Base-by-base conservation (phyloP, 192 early-diverging fungal species). In the Lobosporangium transversale region DNA sequence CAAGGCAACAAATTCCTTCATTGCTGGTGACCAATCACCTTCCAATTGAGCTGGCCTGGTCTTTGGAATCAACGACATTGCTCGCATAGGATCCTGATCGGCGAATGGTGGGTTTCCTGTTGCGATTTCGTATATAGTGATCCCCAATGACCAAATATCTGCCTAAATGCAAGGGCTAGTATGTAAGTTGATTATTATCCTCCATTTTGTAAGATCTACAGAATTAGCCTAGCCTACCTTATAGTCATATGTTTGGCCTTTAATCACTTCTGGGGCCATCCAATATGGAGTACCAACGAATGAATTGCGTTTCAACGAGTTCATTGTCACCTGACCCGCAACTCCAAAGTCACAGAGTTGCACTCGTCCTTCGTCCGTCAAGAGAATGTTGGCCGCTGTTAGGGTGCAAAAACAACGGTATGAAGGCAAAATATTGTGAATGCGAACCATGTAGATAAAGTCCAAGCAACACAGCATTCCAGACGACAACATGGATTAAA, bases 131-230 rank as follows among this genome's bases (percentile, higher is more conserved):
- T 97, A 97, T 26, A 97, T 92, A 5, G 98, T 98, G 70, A 99
- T 98, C 6, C 98, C 98, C 29, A 99, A 85, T 0, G 96, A 98
- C 98, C 98, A 99, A 35, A 99, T 96, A 78, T 99, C 98, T n/a
- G 94, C 94, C 90, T 95, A 76, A 12, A 47, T 3, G 23, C 27
- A 60, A n/a, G 57, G 37, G 31, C 42, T 17, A 27, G 63, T 36
- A 43, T 20, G 43, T 53, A 9, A 9, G 6, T 23, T 27, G 12
- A 9, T 42, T 42, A 21, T 27, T 5, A 26, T 23, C 27, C n/a
- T 12, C 3, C 2, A 17, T 17, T 5, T 24, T 50, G 14, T 17
- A 26, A 50, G 24, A 24, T 27, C 6, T 24, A 4, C 17, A 24
- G 3, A 27, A 4, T 14, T 21, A 15, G 51, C 29, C 8, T 4